A percentile compares a stretch with the other conserved stretches of the same genome.
Conservation (phyloP, 2,329 filamentous ascomycete genomes). For the Exophiala dermatitidis region DNA sequence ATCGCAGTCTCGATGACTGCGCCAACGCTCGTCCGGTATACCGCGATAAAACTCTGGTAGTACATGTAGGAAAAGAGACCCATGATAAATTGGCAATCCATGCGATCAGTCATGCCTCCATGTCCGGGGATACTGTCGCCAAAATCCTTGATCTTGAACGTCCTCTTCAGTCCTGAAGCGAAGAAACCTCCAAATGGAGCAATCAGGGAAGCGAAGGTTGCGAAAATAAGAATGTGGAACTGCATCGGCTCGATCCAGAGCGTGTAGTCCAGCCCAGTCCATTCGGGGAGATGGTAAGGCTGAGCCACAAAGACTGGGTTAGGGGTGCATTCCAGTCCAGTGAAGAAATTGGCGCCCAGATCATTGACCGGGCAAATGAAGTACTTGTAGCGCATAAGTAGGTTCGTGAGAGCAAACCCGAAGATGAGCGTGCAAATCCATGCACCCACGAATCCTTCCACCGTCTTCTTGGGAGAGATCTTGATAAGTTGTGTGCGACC, state of each 20-base stretch:
- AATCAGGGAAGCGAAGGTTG: conserved; percentile 90
- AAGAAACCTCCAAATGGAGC: conserved; percentile 98
- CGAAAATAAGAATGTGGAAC: conserved; percentile 82
- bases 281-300: conserved; percentile 64
- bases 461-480: conserved; percentile 96
- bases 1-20: conserved; percentile 86
- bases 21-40: conserved; percentile 77
- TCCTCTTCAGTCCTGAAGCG: conserved; percentile 91
- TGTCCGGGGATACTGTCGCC: conserved; percentile 96
- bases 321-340: conserved; percentile 77
- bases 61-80: conserved; percentile 98
- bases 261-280: conserved; percentile 64
- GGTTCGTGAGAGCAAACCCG: conserved; percentile 70
- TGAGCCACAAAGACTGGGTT: conserved; percentile 86
- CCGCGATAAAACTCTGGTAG: conserved; percentile 92
- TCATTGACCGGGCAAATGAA: conserved; percentile 98
- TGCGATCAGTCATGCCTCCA: conserved; percentile 94
- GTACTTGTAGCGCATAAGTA: conserved; percentile 86
- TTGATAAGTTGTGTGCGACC: conserved; percentile 96
- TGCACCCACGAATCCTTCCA: conserved; percentile 90
- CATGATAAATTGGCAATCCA: conserved; percentile 99
- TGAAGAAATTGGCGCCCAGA: conserved; percentile 86
- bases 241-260: conserved; percentile 82
- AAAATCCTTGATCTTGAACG: conserved; percentile 99
- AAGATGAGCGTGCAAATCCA: conserved; percentile 94